phyloP scores from a whole-genome alignment of 495 filamentous ascomycete species.

The Talaromyces wortmannii region DNA sequence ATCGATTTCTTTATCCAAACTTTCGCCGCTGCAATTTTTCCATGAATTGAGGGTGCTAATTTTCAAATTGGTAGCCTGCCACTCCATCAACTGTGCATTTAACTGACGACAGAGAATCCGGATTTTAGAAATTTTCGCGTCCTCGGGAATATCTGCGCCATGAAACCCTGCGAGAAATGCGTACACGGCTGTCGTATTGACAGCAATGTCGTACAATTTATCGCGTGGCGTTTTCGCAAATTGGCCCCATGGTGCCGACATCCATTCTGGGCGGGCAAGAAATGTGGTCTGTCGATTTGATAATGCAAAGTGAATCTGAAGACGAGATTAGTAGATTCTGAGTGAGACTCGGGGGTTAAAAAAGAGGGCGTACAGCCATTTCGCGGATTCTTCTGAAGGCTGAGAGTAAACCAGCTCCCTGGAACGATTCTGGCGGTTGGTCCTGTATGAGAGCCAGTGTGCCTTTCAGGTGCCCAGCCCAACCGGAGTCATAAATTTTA shows the following conservation, averaged over 20 bases:
- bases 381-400: conserved; percentile 4
- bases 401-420: conserved; percentile 1
- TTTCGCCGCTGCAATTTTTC: too few relatives aligned
- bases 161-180: not conserved
- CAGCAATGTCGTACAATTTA: conserved; percentile 1
- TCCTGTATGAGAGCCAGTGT: not conserved
- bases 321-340: not conserved
- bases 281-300: not conserved
- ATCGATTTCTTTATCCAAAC: too few relatives aligned
- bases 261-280: not conserved
- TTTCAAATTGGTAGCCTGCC: not conserved
- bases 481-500: conserved; percentile 1
- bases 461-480: conserved; percentile 2
- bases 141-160: not conserved
- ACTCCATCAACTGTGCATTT: not conserved
- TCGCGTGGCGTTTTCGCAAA: conserved; percentile 1
- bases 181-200: not conserved
- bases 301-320: not conserved
- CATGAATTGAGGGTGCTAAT: too few relatives aligned
- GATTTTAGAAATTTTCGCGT: not conserved
- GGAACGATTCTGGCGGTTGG: conserved; percentile 1
- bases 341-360: not conserved
- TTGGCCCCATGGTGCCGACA: not conserved
- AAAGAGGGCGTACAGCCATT: not conserved
- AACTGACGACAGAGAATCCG: not conserved